Conservation (phyloP, 352 stramenopile genomes). For the Plasmopara viticola region DNA sequence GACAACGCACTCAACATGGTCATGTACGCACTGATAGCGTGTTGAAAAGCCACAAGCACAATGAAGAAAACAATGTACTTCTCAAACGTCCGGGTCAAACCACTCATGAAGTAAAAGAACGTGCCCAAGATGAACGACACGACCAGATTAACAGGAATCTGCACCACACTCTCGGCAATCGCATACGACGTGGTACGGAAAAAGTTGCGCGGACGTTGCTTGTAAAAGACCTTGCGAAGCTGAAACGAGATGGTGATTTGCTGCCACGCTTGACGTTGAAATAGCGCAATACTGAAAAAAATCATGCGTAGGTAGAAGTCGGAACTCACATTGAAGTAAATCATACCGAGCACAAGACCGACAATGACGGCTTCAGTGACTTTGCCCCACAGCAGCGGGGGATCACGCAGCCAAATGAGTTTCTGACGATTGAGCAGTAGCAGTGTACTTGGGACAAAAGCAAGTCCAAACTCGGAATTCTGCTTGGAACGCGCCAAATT, state of each 20-base stretch:
- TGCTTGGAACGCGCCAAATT: conserved; percentile 44
- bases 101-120: conserved; percentile 88
- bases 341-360: conserved; percentile 68
- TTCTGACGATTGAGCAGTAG: conserved; percentile 59
- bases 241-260: conserved; percentile 64
- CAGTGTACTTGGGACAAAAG: conserved; percentile 36
- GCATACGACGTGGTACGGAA: conserved; percentile 80
- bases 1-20: no score
- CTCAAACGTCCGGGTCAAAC: conserved; percentile 45
- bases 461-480: conserved; percentile 43
- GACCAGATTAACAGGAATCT: conserved; percentile 58
- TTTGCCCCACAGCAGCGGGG: conserved; percentile 56
- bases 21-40: conserved; percentile 56
- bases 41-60: conserved; percentile 72
- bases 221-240: conserved; percentile 86
- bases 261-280: conserved; percentile 69
- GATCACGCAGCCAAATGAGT: conserved; percentile 56
- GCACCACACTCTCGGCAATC: conserved; percentile 53
- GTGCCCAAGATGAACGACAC: conserved; percentile 57
- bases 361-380: conserved; percentile 59
- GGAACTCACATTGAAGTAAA: conserved; percentile 39
- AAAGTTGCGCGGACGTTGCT: conserved; percentile 85
- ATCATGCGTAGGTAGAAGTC: conserved; percentile 71
- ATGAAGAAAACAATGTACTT: conserved; percentile 77
- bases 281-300: conserved; percentile 60